Percentiles rank a stretch among this genome's conserved stretches.
phyloP scores from a whole-genome alignment of 176 grass and related monocot species.

The Luzula sylvatica region DNA sequence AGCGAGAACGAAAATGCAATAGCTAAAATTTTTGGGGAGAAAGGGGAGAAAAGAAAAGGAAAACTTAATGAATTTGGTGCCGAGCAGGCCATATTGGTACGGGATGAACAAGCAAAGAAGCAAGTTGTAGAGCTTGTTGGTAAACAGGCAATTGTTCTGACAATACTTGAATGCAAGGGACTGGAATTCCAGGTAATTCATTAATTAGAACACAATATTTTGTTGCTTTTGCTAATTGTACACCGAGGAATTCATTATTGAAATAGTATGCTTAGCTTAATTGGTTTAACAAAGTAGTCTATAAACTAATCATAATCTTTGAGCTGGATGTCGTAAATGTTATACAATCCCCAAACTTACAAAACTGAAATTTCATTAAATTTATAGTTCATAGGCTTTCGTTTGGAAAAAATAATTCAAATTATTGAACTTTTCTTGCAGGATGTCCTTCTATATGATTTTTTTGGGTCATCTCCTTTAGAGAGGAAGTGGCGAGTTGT shows the following conservation, averaged over 20 bases:
- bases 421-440: no score
- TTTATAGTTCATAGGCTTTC: background rate
- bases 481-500: slow-evolving; percentile 68
- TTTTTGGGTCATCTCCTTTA: slow-evolving; percentile 56
- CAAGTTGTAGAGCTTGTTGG: slow-evolving; percentile 46
- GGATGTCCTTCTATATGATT: slow-evolving; percentile 81
- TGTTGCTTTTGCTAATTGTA: background rate
- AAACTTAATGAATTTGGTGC: slow-evolving; percentile 48
- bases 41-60: slow-evolving; percentile 8
- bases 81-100: slow-evolving; percentile 74
- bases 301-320: background rate
- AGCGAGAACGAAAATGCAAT: slow-evolving; percentile 62
- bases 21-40: slow-evolving; percentile 60
- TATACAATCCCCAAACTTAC: background rate
- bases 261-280: background rate
- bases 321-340: background rate
- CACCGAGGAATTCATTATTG: background rate
- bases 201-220: background rate
- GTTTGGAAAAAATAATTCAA: no score
- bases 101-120: slow-evolving; percentile 44
- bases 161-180: slow-evolving; percentile 81
- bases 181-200: slow-evolving; percentile 62
- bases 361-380: background rate
- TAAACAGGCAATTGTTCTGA: slow-evolving; percentile 67
- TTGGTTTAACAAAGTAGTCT: background rate